Percentiles rank a stretch among this genome's conserved stretches.
phyloP scores from a whole-genome alignment of 768 basidiomycete genomes.

The Russula abietina region DNA sequence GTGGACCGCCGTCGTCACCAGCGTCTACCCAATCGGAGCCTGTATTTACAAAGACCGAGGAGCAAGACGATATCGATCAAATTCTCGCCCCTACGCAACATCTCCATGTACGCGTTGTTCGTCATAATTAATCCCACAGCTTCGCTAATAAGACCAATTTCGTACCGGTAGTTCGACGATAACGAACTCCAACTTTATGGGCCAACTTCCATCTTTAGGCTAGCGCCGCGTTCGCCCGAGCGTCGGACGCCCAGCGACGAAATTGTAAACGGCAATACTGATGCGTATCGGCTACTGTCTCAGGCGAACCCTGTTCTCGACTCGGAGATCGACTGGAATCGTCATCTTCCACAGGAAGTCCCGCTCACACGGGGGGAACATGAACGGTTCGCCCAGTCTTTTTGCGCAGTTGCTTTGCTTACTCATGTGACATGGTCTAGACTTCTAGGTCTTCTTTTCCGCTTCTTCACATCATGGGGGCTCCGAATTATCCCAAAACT shows the following conservation, averaged over 20 bases:
- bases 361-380: conserved; percentile 31
- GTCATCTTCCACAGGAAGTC: conserved; percentile 31
- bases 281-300: conserved; percentile 7
- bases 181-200: conserved; percentile 31
- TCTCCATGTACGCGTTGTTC: conserved; percentile 19
- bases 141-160: conserved; percentile 15
- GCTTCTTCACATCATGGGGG: conserved; percentile 37
- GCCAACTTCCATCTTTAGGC: conserved; percentile 31
- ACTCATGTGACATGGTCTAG: conserved; percentile 22
- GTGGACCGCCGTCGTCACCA: conserved; percentile 16
- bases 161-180: conserved; percentile 25
- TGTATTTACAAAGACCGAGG: conserved; percentile 15
- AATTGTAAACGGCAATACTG: background rate
- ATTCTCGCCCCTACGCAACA: conserved; percentile 13
- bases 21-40: conserved; percentile 16
- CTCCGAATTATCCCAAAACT: conserved; percentile 38
- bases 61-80: conserved; percentile 19
- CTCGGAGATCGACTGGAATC: conserved; percentile 29
- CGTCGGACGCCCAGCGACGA: conserved; percentile 8
- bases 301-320: background rate
- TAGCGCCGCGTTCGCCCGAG: conserved; percentile 26
- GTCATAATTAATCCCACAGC: conserved; percentile 24
- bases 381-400: conserved; percentile 25
- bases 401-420: background rate
- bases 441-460: conserved; percentile 37